Base-by-base conservation (phyloP, 352 stramenopile species). In the Pythium biforme region DNA sequence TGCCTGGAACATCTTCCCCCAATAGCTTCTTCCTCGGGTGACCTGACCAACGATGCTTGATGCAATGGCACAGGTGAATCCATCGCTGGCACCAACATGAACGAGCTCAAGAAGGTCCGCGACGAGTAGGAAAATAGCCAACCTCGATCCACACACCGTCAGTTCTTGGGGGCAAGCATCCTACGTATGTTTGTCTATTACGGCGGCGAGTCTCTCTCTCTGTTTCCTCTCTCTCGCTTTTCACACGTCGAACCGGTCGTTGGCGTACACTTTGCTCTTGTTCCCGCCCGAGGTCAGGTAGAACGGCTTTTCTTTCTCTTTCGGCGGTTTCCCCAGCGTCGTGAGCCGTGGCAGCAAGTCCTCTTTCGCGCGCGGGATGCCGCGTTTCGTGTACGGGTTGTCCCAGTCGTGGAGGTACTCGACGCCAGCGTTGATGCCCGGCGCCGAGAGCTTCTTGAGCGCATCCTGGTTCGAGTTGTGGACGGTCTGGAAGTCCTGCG, bases 61-160 rank as follows among this genome's bases (percentile, higher is more conserved):
- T 40, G n/a, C 34, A 17, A 17, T 40, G 29, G 4, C 29, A 9
- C 6, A 92, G 83, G 83, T 34, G 83, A 92, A 55, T 63, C 50
- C 43, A 79, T 93, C 22, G 82, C 83, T 7, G 84, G 84, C 27
- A 93, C 81, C 34, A 93, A 93, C 75, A 89, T 93, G 81, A 90
- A 90, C 66, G 84, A 92, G 51, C 74, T 94, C 33, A 94, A 94
- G 74, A 94, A 90, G 66, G 50, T 89, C 59, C 83, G 72, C 67
- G 80, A 93, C 39, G 83, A 93, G 67, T 90, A n/a, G n/a, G n/a
- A n/a, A n/a, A n/a, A n/a, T n/a, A n/a, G n/a, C n/a, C n/a, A n/a
- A n/a, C n/a, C n/a, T n/a, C n/a, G n/a, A n/a, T n/a, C n/a, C n/a
- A n/a, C n/a, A n/a, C n/a, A n/a, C n/a, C n/a, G n/a, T n/a, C n/a